These are phyloP conservation scores for Aspergillus ustus DNA, from an alignment of 2,329 filamentous ascomycete genomes.

Conservation along the genomic window DNA sequence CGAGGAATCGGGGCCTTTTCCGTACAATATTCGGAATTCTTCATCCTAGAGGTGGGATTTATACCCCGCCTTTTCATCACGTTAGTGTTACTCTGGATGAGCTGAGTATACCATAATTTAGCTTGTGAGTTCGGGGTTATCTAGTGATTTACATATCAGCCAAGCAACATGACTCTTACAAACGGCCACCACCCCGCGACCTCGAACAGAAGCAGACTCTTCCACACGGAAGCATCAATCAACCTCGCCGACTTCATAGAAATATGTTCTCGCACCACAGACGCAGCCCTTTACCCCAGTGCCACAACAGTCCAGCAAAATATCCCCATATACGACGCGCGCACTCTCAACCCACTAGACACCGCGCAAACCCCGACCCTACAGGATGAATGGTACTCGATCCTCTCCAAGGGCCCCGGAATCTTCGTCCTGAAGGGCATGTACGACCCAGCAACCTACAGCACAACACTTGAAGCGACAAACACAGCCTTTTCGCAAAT, in stretches of 20 bases:
- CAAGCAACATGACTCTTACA: constrained; percentile 2
- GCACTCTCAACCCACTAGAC: constrained; percentile 40
- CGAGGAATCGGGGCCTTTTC: constrained; percentile 6
- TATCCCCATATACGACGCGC: constrained; percentile 61
- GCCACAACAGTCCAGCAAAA: constrained; percentile 53
- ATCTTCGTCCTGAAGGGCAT: constrained; percentile 63
- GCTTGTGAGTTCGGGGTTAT: no score
- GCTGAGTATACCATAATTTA: neutral
- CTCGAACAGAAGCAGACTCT: constrained; percentile 25
- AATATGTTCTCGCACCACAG: constrained; percentile 49
- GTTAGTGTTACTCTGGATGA: no score
- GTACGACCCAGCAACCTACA: constrained; percentile 45
- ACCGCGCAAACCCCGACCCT: constrained; percentile 43
- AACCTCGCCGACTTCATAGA: constrained; percentile 49
- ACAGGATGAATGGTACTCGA: constrained; percentile 65
- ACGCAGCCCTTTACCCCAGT: constrained; percentile 52
- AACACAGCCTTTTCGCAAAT: constrained; percentile 56
- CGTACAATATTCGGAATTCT: constrained; percentile 11
- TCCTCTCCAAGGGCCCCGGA: constrained; percentile 61
- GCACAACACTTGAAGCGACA: constrained; percentile 48
- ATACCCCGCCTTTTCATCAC: neutral
- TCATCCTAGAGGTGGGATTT: constrained; percentile 2
- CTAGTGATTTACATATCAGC: neutral
- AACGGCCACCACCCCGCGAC: neutral
- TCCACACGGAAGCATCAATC: constrained; percentile 22